Percentiles rank a stretch among this genome's conserved stretches.
phyloP scores from a whole-genome alignment of 495 filamentous ascomycete genomes.

The Penicillium diatomitis region DNA sequence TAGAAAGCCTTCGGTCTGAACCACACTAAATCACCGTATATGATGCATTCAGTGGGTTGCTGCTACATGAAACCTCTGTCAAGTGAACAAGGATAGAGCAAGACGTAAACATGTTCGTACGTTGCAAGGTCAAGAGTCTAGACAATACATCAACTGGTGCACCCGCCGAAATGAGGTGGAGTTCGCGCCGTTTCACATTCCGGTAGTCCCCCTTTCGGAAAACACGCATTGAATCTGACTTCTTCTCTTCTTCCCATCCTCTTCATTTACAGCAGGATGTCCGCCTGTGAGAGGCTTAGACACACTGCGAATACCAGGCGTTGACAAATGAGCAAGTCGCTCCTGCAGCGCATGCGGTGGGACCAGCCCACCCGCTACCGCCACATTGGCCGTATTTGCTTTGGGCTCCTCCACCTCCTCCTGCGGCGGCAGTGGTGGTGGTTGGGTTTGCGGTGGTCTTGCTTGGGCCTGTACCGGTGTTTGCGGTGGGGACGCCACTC shows the following conservation, averaged over 20 bases:
- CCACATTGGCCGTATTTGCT: slow-evolving; percentile 25
- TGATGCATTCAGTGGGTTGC: too few relatives aligned
- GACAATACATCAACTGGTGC: too few relatives aligned
- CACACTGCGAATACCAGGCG: slow-evolving; percentile 15
- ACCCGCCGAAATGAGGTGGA: too few relatives aligned
- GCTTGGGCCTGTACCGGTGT: not conserved
- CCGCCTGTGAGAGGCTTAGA: not conserved
- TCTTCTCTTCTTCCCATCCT: not conserved
- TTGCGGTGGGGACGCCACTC: not conserved
- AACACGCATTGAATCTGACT: not conserved
- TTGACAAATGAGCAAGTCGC: slow-evolving; percentile 8
- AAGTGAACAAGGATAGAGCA: too few relatives aligned
- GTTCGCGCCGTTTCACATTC: too few relatives aligned
- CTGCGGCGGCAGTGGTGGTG: not conserved
- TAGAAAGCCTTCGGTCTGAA: too few relatives aligned
- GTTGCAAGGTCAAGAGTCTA: too few relatives aligned
- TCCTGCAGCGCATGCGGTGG: slow-evolving; percentile 12
- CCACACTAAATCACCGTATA: too few relatives aligned
- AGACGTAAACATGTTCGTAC: too few relatives aligned
- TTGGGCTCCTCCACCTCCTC: not conserved
- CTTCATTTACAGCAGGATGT: not conserved
- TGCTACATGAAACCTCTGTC: too few relatives aligned
- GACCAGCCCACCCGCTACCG: slow-evolving; percentile 28
- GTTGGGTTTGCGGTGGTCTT: not conserved
- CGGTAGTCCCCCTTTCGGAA: too few relatives aligned